Base-by-base conservation (phyloP, 257 asterid species). In the Eucommia ulmoides region DNA sequence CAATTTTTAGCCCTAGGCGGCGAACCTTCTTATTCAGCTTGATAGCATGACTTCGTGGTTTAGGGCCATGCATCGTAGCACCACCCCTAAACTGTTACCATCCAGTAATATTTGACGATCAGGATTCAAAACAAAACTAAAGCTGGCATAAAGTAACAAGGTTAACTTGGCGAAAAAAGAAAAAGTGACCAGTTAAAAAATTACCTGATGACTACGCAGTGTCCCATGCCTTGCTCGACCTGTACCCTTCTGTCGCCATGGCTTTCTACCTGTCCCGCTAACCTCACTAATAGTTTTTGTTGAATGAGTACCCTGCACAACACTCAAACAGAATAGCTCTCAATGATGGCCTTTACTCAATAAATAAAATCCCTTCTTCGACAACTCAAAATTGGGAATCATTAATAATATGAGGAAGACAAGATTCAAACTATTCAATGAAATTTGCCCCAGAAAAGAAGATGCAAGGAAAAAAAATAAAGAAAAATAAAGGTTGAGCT, bases 221-320 rank as follows among this genome's bases (percentile, higher is more conserved):
- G 98, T 74, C 57, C 94, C 94, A 60, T 78, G 91, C 70, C 96
- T 80, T 15, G 98, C 96, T 69, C 88, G 78, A 59, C 98, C 98
- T 33, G 88, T 72, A 44, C 96, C 94, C 74, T 89, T 85, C 68
- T 85, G 98, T 25, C 14, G 48, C 85, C 85, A 89, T 19, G 98
- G 98, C 62, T 85, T 89, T 70, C 81, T 73, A 20, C 98, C 98
- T 46, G 94, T 82, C 51, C 98, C 98, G 66, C 96, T 85, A 49
- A 89, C 98, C 75, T 89, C 96, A 55, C 96, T 82, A 23, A 80
- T 70, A 53, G 86, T 82, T 82, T 89, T 82, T 16, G 96, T 89
- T 42, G 98, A 85, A 63, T 89, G 96, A 22, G 96, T 85, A 22
- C 97, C 97, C 97, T 88, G 58, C 51, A 33, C 60, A 60, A 61